Evolutionary conservation across 192 early-diverging fungal species (phyloP), one percentile per base, ranked within the genome.

Genomic region (Backusella liffmaniae): DNA sequence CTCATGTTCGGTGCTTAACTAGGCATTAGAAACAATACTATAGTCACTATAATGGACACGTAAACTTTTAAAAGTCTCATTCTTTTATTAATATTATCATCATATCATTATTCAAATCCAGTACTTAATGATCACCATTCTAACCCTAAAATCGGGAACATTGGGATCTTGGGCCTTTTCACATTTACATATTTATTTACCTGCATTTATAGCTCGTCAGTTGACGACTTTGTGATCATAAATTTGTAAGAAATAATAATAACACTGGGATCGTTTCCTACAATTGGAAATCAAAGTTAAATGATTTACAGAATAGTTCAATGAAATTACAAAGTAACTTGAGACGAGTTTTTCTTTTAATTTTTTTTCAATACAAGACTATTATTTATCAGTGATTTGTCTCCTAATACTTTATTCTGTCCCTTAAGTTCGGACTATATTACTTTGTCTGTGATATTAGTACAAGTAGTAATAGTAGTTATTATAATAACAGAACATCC

Each of bases 191-290:
- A 62, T 62, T 62, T 62, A 56, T 62, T 62, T 29, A 62, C 23
- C n/a, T 29, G 56, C 23, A 29, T 62, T 62, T 62, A 62, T 62
- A 62, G 12, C 23, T 62, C 56, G 56, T 62, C 56, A 62, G 56
- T 62, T 62, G 56, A 62, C 56, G 56, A 62, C 0, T 62, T 23
- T 62, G 56, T 62, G 56, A 62, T 62, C 56, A 29, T 59, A 59
- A 59, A 62, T 62, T 62, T 62, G n/a, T 59, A 59, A 59, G 23
- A 59, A 62, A 26, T 62, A 62, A 62, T 21, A 56, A 26, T 10
- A 53, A 3, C 32, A 32, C 2, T 53, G 18, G 16, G 49, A 53
- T 44, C 12, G 42, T 44, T 18, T 18, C 21, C n/a, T 23, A 21
- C 53, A n/a, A 62, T 62, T 29, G 56, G 56, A 62, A 62, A 62